These are phyloP conservation scores for Radiomyces spectabilis DNA, from an alignment of 192 early-diverging fungal genomes.

Conservation along the genomic window DNA sequence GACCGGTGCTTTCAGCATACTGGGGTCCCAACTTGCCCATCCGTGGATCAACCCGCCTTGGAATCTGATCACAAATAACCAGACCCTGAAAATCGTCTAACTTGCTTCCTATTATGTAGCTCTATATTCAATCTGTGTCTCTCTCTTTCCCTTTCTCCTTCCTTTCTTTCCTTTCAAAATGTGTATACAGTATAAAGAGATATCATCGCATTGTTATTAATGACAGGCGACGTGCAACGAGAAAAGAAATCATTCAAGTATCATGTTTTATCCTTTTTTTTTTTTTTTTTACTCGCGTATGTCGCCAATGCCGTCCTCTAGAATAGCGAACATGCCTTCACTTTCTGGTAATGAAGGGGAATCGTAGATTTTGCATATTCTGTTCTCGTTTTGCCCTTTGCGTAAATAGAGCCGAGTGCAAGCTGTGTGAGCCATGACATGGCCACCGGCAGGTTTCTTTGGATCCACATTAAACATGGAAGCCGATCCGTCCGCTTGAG, in stretches of 20 bases:
- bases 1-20: background rate
- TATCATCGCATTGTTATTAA: too few species aligned
- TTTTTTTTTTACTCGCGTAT: too few species aligned
- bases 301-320: constrained; percentile 83
- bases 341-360: constrained; percentile 90
- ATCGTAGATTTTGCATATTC: constrained; percentile 97
- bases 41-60: constrained; percentile 1
- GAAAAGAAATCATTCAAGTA: too few species aligned
- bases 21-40: background rate
- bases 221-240: too few species aligned
- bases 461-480: constrained; percentile 85
- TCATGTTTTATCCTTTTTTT: too few species aligned
- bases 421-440: constrained; percentile 98
- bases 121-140: too few species aligned
- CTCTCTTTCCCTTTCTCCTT: too few species aligned
- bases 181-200: too few species aligned
- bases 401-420: constrained; percentile 91
- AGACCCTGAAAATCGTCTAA: too few species aligned
- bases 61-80: constrained; percentile 6
- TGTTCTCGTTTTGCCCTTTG: constrained; percentile 86
- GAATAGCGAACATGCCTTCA: constrained; percentile 90
- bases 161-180: too few species aligned
- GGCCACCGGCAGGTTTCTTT: constrained; percentile 96
- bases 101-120: too few species aligned
- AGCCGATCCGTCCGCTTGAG: constrained; percentile 82